Evolutionary conservation across 352 stramenopile genomes (phyloP), one percentile per base, ranked within the genome.

Genomic region (Globisporangium nodosum): DNA sequence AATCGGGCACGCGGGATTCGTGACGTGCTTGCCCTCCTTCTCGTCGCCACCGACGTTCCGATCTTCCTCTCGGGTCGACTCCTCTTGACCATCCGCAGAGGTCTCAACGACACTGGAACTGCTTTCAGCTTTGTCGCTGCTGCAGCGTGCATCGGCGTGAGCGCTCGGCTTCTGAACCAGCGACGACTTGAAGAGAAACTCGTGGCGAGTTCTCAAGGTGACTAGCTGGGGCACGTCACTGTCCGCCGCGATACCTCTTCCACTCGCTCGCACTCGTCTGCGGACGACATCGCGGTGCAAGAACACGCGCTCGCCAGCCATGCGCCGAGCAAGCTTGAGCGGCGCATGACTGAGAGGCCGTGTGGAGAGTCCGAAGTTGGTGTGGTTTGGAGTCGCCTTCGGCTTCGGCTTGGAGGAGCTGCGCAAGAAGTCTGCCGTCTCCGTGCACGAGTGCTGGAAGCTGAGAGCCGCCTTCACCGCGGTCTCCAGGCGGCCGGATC

Each of bases 401-500:
- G 43, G 46, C 6, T 31, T 64, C 18, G 43, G 21, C 18, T 48
- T 46, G 12, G 24, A 43, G 12, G 33, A 13, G 0, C 37, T 13
- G 45, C 16, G 43, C 39, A 53, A 48, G 43, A 74, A 52, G 30
- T 57, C 24, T 21, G 55, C 56, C 16, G 52, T 64, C 24, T 63
- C 35, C 12, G 48, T 31, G 47, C 40, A 56, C 24, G 56, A 50
- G 40, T 39, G 42, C 60, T 70, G 24, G 52, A 58, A 47, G 39
- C 39, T 37, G 13, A 84, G 64, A 12, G 71, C 76, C 16, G 66
- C 64, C 42, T 85, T 70, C 39, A 85, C 70, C n/a, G 72, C 73
- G 39, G 82, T 62, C 45, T 91, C 79, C 7, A 91, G 59, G 3
- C 84, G 60, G 3, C 73, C 73, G 27, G 63, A 58, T 21, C 75